Percentiles rank a stretch among this genome's conserved stretches.
These are phyloP conservation scores for Sporobolomyces roseus DNA, from an alignment of 768 basidiomycete species.

Conservation along the genomic window DNA sequence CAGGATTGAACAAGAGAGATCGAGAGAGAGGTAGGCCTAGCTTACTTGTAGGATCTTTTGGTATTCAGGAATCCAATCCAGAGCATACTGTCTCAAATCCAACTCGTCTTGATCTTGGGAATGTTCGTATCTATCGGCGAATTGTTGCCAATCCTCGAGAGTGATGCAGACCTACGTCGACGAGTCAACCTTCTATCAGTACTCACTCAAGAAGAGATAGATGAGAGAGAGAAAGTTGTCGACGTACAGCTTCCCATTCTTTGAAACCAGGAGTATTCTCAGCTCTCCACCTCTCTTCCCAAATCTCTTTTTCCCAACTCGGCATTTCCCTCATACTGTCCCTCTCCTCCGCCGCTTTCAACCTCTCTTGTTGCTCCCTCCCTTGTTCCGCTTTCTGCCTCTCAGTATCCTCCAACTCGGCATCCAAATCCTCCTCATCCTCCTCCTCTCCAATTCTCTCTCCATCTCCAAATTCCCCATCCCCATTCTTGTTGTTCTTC, in stretches of 20 bases:
- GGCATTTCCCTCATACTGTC: too few relatives aligned
- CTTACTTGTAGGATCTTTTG: conserved; percentile 51
- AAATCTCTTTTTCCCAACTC: conserved; percentile 41
- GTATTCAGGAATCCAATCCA: conserved; percentile 67
- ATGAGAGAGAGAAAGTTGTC: conserved; percentile 49
- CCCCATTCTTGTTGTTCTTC: too few relatives aligned
- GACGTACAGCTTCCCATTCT: conserved; percentile 95
- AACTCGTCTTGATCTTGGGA: conserved; percentile 77
- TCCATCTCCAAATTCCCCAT: not conserved
- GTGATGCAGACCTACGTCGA: conserved; percentile 71
- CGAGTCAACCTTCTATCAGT: not conserved
- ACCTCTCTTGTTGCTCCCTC: not conserved
- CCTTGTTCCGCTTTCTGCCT: not conserved
- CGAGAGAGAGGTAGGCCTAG: conserved; percentile 50
- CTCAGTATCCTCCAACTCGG: conserved; percentile 38
- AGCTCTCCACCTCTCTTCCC: conserved; percentile 33
- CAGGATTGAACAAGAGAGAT: not conserved
- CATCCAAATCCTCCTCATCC: conserved; percentile 42
- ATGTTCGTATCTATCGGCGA: conserved; percentile 69
- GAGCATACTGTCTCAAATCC: conserved; percentile 64
- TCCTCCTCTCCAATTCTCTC: conserved; percentile 31
- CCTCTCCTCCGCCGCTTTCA: conserved; percentile 20
- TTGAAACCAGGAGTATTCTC: conserved; percentile 56
- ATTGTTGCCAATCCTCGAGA: conserved; percentile 76
- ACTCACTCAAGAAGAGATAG: not conserved